Conservation (phyloP, 2,329 filamentous ascomycete species). For the Camillea tinctor region DNA sequence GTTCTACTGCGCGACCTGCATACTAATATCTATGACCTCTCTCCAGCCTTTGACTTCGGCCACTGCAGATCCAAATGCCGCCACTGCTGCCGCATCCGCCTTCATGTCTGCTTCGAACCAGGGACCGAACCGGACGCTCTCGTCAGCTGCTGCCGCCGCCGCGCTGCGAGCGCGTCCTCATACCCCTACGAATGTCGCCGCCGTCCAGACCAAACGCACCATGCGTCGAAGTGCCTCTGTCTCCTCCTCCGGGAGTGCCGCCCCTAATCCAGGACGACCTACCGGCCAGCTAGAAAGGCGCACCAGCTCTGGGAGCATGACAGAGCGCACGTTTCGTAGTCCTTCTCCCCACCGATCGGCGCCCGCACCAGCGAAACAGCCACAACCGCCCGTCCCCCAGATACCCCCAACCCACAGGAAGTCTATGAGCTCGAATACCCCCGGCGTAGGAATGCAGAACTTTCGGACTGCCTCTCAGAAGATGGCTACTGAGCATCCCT, state of each 20-base stretch:
- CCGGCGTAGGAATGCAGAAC: conserved; percentile 44
- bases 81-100: conserved; percentile 77
- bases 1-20: conserved; percentile 5
- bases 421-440: conserved; percentile 40
- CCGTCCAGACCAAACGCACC: conserved; percentile 86
- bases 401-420: conserved; percentile 51
- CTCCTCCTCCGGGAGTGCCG: conserved; percentile 59
- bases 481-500: conserved; percentile 40
- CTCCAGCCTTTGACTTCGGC: conserved; percentile 60
- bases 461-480: conserved; percentile 55
- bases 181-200: conserved; percentile 74
- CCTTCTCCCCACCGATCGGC: conserved; percentile 59
- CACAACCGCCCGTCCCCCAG: conserved; percentile 72
- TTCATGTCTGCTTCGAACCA: conserved; percentile 65
- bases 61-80: conserved; percentile 69
- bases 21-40: conserved; percentile 12
- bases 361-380: conserved; percentile 37
- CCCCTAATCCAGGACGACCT: conserved; percentile 39
- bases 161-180: conserved; percentile 77
- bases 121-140: conserved; percentile 63
- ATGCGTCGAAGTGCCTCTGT: conserved; percentile 68
- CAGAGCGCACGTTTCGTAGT: conserved; percentile 81
- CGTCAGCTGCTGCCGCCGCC: conserved; percentile 81
- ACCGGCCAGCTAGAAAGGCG: conserved; percentile 57
- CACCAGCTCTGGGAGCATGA: conserved; percentile 79